These are phyloP conservation scores for Aspergillus texensis DNA, from an alignment of 2,329 filamentous ascomycete genomes.

Conservation along the genomic window DNA sequence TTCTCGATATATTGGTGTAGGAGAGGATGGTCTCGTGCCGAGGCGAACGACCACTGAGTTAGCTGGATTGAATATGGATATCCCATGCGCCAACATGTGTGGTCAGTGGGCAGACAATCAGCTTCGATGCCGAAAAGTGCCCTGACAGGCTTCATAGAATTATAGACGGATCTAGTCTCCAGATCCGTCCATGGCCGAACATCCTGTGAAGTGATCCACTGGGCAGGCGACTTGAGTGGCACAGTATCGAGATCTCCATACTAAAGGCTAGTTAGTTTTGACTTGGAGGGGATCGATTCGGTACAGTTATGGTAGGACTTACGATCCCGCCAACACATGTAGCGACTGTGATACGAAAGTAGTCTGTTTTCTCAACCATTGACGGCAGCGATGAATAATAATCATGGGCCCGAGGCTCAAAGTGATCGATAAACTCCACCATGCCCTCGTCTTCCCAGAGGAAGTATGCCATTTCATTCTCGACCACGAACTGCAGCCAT, in stretches of 20 bases:
- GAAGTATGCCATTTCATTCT: slow-evolving; percentile 34
- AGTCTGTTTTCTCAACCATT: slow-evolving; percentile 34
- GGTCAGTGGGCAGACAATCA: slow-evolving; percentile 28
- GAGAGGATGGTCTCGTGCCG: slow-evolving; percentile 29
- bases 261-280: slow-evolving; percentile 11
- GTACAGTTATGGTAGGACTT: neutral
- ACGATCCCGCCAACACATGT: slow-evolving; percentile 31
- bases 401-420: slow-evolving; percentile 26
- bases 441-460: slow-evolving; percentile 39
- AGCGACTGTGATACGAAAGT: slow-evolving; percentile 36
- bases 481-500: slow-evolving; percentile 29
- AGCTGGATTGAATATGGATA: slow-evolving; percentile 37
- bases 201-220: slow-evolving; percentile 31
- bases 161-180: slow-evolving; percentile 24
- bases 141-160: slow-evolving; percentile 21
- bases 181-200: slow-evolving; percentile 31
- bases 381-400: slow-evolving; percentile 26
- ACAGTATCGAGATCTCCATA: slow-evolving; percentile 38
- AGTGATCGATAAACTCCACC: slow-evolving; percentile 27
- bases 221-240: slow-evolving; percentile 28
- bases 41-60: slow-evolving; percentile 37
- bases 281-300: neutral
- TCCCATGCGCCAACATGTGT: slow-evolving; percentile 38
- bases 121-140: slow-evolving; percentile 37
- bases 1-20: slow-evolving; percentile 30